phyloP scores from a whole-genome alignment of 352 stramenopile species.

The Phytophthora pinifolia region DNA sequence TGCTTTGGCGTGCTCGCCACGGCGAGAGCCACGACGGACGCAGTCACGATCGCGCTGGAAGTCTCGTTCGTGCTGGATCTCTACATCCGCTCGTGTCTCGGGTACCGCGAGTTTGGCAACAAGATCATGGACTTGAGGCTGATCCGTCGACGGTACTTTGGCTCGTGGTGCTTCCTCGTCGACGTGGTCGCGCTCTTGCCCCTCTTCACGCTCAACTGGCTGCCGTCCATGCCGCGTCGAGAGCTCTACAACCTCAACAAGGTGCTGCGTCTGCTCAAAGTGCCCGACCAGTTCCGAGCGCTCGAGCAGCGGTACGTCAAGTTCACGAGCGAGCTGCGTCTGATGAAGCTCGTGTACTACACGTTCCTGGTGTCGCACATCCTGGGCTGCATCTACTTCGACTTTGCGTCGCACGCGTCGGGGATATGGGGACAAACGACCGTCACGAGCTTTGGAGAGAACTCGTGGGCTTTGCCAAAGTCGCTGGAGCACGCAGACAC shows the following conservation, averaged over 20 bases:
- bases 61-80: slow-evolving; percentile 45
- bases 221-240: slow-evolving; percentile 17
- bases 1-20: slow-evolving; percentile 28
- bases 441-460: slow-evolving; percentile 33
- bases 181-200: slow-evolving; percentile 44
- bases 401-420: slow-evolving; percentile 40
- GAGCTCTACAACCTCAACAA: slow-evolving; percentile 66
- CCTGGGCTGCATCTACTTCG: slow-evolving; percentile 57
- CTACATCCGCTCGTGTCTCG: slow-evolving; percentile 41
- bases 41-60: slow-evolving; percentile 34
- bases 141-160: slow-evolving; percentile 41
- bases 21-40: slow-evolving; percentile 8
- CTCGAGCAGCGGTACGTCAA: slow-evolving; percentile 47
- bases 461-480: slow-evolving; percentile 38
- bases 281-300: slow-evolving; percentile 27
- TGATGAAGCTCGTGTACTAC: slow-evolving; percentile 59
- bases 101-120: slow-evolving; percentile 58
- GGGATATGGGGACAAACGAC: not conserved
- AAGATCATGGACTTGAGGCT: slow-evolving; percentile 50
- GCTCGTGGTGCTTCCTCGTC: slow-evolving; percentile 38
- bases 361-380: slow-evolving; percentile 46
- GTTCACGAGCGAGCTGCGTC: slow-evolving; percentile 40
- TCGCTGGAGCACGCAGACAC: slow-evolving; percentile 25
- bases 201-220: slow-evolving; percentile 49
- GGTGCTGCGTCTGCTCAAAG: slow-evolving; percentile 40